A percentile compares a stretch with the other conserved stretches of the same genome.
Conservation (phyloP, 345 rosid species). For the Pistacia integerrima region DNA sequence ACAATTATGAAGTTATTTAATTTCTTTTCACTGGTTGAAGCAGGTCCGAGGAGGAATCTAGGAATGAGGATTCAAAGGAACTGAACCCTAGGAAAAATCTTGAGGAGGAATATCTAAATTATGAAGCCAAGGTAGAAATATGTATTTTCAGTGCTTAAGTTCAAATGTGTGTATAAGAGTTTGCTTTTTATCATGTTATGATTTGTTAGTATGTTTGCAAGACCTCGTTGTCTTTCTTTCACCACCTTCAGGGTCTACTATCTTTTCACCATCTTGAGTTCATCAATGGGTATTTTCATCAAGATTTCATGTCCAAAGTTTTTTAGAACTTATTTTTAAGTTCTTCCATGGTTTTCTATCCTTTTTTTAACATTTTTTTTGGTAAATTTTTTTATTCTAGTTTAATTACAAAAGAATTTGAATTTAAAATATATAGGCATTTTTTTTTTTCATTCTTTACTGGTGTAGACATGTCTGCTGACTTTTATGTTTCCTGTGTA, state of each 20-base stretch:
- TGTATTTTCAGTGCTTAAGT: not conserved
- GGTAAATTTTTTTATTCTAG: not conserved
- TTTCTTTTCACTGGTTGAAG: slow-evolving; percentile 20
- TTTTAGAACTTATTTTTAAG: not conserved
- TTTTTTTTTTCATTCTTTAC: not conserved
- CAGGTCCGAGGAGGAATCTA: slow-evolving; percentile 61
- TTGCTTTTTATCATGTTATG: not conserved
- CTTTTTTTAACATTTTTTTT: not conserved
- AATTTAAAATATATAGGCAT: not conserved
- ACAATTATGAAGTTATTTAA: slow-evolving; percentile 24
- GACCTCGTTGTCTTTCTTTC: not conserved
- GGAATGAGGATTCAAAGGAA: slow-evolving; percentile 49
- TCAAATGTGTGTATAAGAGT: not conserved
- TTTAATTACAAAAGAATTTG: not conserved
- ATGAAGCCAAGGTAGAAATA: slow-evolving; percentile 76
- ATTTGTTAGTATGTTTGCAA: not conserved
- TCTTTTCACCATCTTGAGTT: not conserved
- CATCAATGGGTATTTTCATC: not conserved
- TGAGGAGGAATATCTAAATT: slow-evolving; percentile 88
- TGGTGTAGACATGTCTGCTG: not conserved
- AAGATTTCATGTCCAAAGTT: not conserved
- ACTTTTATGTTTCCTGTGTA: not conserved
- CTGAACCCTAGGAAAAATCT: slow-evolving; percentile 75
- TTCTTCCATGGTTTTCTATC: not conserved
- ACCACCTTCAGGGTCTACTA: too few relatives aligned